Base-by-base conservation (phyloP, 768 basidiomycete genomes). In the Mycena sanguinolenta region DNA sequence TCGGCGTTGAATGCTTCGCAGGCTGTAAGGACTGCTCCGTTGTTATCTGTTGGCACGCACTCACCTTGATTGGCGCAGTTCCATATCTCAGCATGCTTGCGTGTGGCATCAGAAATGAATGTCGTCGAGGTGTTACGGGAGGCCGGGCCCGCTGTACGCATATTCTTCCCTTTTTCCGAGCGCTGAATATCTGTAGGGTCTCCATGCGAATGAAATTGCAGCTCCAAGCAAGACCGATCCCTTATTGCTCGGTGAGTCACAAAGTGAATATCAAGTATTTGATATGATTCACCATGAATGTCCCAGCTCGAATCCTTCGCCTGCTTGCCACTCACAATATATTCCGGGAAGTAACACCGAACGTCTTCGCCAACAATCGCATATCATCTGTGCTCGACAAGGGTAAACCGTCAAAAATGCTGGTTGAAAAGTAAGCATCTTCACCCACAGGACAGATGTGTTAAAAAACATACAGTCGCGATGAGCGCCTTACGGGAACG, bases 161-260 rank as follows among this genome's bases (percentile, higher is more conserved):
- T 14, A 23, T 23, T 44, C 6, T 10, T 34, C 10, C 10, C 4
- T 34, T 4, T 34, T n/a, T n/a, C 32, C 4, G 10, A 5, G n/a
- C 27, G n/a, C 30, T 17, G 1, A 1, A 3, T 49, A 19, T 6
- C 8, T 59, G n/a, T n/a, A 77, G 62, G 77, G 76, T 3, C 59
- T 75, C n/a, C 77, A 81, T 39, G 75, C 77, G 13, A 67, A 71
- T 7, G 75, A 78, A 13, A 78, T 80, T 42, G 77, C 76, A 5
- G 72, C 73, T 27, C 61, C 70, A 17, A 74, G 67, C 57, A 63
- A 58, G 7, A 54, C 76, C 27, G 72, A 79, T 39, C 60, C 73
- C 12, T 42, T 46, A 4, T 75, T 78, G 38, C 69, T 82, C 9
- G 76, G 80, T 81, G 52, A 44, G 76, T 62, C 13, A 3, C 13